Percentiles rank a stretch among this genome's conserved stretches.
Evolutionary conservation across 805 yeast species (phyloP).

Genomic region (Tetrapisispora arboricola): DNA sequence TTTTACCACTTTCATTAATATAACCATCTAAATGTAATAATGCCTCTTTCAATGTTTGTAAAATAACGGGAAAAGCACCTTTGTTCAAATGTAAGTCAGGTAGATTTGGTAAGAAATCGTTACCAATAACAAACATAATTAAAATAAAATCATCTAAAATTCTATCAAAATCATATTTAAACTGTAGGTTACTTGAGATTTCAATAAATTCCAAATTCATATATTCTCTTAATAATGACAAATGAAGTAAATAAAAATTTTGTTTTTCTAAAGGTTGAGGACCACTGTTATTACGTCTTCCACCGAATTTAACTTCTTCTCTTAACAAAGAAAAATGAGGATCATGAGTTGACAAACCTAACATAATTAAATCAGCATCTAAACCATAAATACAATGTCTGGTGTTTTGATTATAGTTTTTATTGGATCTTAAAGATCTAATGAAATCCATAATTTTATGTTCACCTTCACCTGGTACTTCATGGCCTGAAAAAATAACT

Average conservation of each 20-base stretch:
- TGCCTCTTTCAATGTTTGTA: slow-evolving; percentile 79
- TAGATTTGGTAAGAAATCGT: slow-evolving; percentile 92
- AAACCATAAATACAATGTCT: slow-evolving; percentile 93
- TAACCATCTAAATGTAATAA: slow-evolving; percentile 71
- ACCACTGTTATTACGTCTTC: slow-evolving; percentile 26
- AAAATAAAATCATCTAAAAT: slow-evolving; percentile 86
- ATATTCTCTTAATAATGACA: slow-evolving; percentile 84
- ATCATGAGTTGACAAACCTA: slow-evolving; percentile 84
- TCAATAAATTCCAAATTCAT: slow-evolving; percentile 75
- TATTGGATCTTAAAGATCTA: slow-evolving; percentile 65
- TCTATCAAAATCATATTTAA: slow-evolving; percentile 74
- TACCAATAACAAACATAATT: slow-evolving; percentile 90
- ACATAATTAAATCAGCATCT: slow-evolving; percentile 92
- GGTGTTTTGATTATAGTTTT: slow-evolving; percentile 62
- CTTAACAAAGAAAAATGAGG: slow-evolving; percentile 92
- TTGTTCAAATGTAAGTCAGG: slow-evolving; percentile 90
- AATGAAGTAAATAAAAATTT: slow-evolving; percentile 71
- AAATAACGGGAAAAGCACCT: slow-evolving; percentile 90
- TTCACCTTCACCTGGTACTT: slow-evolving; percentile 98
- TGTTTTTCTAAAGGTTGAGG: slow-evolving; percentile 57
- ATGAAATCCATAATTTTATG: slow-evolving; percentile 94
- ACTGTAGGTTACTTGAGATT: slow-evolving; percentile 50
- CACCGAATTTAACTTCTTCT: slow-evolving; percentile 91
- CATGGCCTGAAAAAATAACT: slow-evolving; percentile 80
- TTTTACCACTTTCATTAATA: slow-evolving; percentile 70